Percentiles rank a stretch among this genome's conserved stretches.
These are phyloP conservation scores for Ceratocystis albifundus DNA, from an alignment of 2,329 filamentous ascomycete species.

Conservation along the genomic window DNA sequence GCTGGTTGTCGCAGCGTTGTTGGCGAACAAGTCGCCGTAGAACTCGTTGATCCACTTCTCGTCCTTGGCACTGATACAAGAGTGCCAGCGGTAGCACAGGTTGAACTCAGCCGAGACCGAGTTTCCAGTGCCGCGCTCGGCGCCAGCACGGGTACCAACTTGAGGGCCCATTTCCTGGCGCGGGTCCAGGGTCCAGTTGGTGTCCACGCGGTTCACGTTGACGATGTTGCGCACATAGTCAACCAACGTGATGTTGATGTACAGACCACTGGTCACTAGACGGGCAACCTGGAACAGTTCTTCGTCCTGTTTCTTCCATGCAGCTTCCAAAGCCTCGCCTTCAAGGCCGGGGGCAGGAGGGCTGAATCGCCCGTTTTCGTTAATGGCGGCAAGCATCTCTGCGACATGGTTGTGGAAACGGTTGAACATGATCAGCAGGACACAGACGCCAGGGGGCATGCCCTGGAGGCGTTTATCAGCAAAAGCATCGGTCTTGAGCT, in stretches of 20 bases:
- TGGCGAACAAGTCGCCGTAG: slow-evolving; percentile 34
- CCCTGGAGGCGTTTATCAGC: slow-evolving; percentile 58
- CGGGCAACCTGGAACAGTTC: slow-evolving; percentile 70
- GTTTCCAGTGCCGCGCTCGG: slow-evolving; percentile 65
- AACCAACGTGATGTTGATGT: slow-evolving; percentile 65
- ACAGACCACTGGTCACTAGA: slow-evolving; percentile 61
- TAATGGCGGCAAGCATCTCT: slow-evolving; percentile 68
- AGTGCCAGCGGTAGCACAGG: slow-evolving; percentile 79
- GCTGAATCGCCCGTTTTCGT: slow-evolving; percentile 68
- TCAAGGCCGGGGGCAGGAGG: slow-evolving; percentile 44
- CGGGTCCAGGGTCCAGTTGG: slow-evolving; percentile 72
- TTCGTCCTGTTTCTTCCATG: slow-evolving; percentile 60
- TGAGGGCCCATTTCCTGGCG: slow-evolving; percentile 53
- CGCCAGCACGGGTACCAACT: slow-evolving; percentile 42
- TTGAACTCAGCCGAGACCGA: slow-evolving; percentile 84
- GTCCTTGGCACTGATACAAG: slow-evolving; percentile 61
- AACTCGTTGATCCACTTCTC: slow-evolving; percentile 69
- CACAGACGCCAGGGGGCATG: slow-evolving; percentile 60
- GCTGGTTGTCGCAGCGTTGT: slow-evolving; percentile 33
- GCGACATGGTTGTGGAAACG: slow-evolving; percentile 82
- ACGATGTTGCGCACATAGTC: slow-evolving; percentile 72
- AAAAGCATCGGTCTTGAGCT: slow-evolving; percentile 61
- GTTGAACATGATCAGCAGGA: slow-evolving; percentile 66
- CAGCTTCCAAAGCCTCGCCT: slow-evolving; percentile 39
- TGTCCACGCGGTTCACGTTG: slow-evolving; percentile 47